A percentile compares a stretch with the other conserved stretches of the same genome.
Conservation (phyloP, 1,139 yeast genomes). For the Zygosaccharomyces sapae region DNA sequence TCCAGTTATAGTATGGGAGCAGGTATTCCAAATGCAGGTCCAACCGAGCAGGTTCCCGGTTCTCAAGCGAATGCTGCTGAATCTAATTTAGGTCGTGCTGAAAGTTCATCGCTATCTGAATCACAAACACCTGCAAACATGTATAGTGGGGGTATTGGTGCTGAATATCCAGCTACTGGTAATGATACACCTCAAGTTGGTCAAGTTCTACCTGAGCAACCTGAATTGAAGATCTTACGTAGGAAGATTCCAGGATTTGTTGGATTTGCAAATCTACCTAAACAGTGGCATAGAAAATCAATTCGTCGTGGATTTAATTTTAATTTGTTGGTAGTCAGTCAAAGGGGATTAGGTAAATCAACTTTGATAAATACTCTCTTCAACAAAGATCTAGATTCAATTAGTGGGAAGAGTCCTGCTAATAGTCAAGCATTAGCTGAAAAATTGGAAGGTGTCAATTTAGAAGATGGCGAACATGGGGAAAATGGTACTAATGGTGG, state of each 20-base stretch:
- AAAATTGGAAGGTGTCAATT: slow-evolving; percentile 21
- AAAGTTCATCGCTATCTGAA: background rate
- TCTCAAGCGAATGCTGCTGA: background rate
- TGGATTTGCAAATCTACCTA: slow-evolving; percentile 96
- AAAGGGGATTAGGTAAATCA: slow-evolving; percentile 89
- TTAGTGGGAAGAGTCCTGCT: slow-evolving; percentile 4
- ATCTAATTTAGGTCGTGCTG: background rate
- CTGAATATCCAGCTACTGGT: background rate
- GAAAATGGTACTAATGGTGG: slow-evolving; percentile 10
- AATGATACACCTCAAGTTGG: slow-evolving; percentile 13
- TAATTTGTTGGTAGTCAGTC: slow-evolving; percentile 87
- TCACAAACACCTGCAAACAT: slow-evolving; percentile 3
- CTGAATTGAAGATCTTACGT: slow-evolving; percentile 54
- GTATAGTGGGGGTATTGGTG: background rate
- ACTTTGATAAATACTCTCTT: slow-evolving; percentile 92
- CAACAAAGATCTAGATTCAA: slow-evolving; percentile 54
- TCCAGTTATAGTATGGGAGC: slow-evolving; percentile 9
- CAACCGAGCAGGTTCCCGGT: slow-evolving; percentile 7
- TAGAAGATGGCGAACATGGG: slow-evolving; percentile 18
- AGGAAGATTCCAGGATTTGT: slow-evolving; percentile 88
- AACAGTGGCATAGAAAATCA: slow-evolving; percentile 97
- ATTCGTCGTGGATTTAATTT: slow-evolving; percentile 90
- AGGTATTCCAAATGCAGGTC: slow-evolving; percentile 6
- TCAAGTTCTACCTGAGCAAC: slow-evolving; percentile 36
- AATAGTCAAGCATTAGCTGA: slow-evolving; percentile 15